Evolutionary conservation across 2,329 filamentous ascomycete species (phyloP).

Genomic region (Cryphonectria parasitica): DNA sequence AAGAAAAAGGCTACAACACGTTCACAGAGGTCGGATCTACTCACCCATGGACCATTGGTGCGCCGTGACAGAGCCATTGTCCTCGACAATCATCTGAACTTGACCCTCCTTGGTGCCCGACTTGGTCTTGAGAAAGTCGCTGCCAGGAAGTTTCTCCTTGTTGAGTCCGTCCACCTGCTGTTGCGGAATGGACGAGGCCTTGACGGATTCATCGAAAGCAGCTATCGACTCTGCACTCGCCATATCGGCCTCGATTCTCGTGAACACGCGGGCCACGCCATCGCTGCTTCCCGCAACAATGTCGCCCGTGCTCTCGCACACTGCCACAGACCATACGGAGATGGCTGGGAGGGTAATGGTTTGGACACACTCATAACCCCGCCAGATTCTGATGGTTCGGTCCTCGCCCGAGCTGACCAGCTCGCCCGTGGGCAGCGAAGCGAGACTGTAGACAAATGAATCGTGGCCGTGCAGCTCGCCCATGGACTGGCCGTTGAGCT

Average conservation of each 20-base stretch:
- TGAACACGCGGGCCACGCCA: slow-evolving; percentile 82
- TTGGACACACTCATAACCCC: slow-evolving; percentile 79
- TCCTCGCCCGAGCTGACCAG: slow-evolving; percentile 92
- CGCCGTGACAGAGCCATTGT: slow-evolving; percentile 80
- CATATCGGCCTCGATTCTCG: slow-evolving; percentile 67
- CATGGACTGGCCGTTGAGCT: slow-evolving; percentile 74
- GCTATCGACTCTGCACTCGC: slow-evolving; percentile 71
- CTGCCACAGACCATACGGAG: slow-evolving; percentile 93
- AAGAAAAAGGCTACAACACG: background rate
- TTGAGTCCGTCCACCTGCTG: slow-evolving; percentile 84
- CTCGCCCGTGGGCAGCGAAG: slow-evolving; percentile 78
- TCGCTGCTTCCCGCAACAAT: slow-evolving; percentile 95
- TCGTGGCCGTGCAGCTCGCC: slow-evolving; percentile 85
- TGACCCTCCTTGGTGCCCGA: slow-evolving; percentile 95
- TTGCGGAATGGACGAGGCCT: slow-evolving; percentile 82
- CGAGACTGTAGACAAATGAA: slow-evolving; percentile 89
- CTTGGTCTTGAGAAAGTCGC: slow-evolving; percentile 81
- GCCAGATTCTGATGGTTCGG: slow-evolving; percentile 90
- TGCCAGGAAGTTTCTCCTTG: slow-evolving; percentile 87
- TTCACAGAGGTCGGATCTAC: background rate
- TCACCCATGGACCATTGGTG: slow-evolving; percentile 78
- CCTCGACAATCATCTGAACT: slow-evolving; percentile 86
- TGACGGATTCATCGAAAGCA: slow-evolving; percentile 81
- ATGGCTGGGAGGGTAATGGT: slow-evolving; percentile 97
- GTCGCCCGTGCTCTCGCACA: slow-evolving; percentile 79